Percentiles rank a stretch among this genome's conserved stretches.
Evolutionary conservation across 2,329 filamentous ascomycete genomes (phyloP).

Genomic region (Phialocephala sp.): DNA sequence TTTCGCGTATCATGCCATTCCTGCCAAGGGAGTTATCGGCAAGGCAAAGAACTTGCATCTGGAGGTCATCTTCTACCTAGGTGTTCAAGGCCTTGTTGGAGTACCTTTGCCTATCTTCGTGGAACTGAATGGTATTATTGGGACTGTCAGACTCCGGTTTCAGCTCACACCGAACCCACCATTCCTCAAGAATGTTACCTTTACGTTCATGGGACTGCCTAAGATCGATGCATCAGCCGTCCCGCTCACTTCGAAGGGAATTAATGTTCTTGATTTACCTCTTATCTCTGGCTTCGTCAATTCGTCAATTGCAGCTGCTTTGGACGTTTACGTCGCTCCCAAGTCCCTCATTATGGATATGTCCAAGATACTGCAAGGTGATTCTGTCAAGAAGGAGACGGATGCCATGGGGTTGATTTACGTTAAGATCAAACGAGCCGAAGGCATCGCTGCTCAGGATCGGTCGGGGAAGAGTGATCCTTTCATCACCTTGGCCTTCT

Average conservation of each 20-base stretch:
- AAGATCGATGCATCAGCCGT: constrained; percentile 33
- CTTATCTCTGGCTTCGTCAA: constrained; percentile 32
- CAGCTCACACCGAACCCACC: constrained; percentile 31
- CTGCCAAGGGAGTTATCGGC: constrained; percentile 32
- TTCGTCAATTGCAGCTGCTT: constrained; percentile 30
- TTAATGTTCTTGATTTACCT: constrained; percentile 30
- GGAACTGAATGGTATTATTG: constrained; percentile 33
- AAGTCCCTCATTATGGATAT: constrained; percentile 34
- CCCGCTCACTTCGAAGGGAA: constrained; percentile 29
- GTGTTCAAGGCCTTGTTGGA: constrained; percentile 30
- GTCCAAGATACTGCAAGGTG: constrained; percentile 32
- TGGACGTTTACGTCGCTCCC: constrained; percentile 32
- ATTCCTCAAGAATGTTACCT: constrained; percentile 32
- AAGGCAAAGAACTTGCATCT: constrained; percentile 36
- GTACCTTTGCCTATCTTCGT: constrained; percentile 31
- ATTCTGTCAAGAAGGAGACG: constrained; percentile 31
- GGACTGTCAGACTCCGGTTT: constrained; percentile 29
- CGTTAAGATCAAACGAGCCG: constrained; percentile 32
- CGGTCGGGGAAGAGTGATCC: constrained; percentile 32
- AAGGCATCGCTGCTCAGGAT: constrained; percentile 29
- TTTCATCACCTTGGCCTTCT: constrained; percentile 32
- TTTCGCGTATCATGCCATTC: constrained; percentile 33
- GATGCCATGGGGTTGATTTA: constrained; percentile 32
- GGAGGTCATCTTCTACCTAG: constrained; percentile 32
- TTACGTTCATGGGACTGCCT: constrained; percentile 34